Evolutionary conservation across 768 basidiomycete genomes (phyloP).

Genomic region (Russula emetica): DNA sequence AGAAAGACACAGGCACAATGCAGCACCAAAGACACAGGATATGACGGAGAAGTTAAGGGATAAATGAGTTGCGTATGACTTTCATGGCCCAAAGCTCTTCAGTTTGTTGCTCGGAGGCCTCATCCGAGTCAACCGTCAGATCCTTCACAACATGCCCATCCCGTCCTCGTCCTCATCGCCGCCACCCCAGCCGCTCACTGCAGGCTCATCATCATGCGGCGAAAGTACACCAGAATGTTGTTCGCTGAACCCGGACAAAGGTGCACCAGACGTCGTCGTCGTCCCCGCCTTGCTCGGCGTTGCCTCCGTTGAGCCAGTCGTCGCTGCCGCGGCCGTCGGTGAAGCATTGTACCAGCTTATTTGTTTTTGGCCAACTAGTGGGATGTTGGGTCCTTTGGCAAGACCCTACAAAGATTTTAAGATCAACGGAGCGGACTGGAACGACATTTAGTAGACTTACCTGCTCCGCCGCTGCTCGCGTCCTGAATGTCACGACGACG

Average conservation of each 20-base stretch:
- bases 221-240: neutral
- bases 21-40: neutral
- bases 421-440: neutral
- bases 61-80: slow-evolving; percentile 17
- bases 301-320: slow-evolving; percentile 29
- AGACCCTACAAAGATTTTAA: slow-evolving; percentile 47
- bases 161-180: slow-evolving; percentile 61
- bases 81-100: neutral
- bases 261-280: slow-evolving; percentile 21
- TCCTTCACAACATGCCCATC: slow-evolving; percentile 59
- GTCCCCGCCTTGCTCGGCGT: slow-evolving; percentile 31
- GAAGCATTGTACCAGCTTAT: slow-evolving; percentile 59
- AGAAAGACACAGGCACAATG: neutral
- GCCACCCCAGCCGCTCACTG: slow-evolving; percentile 68
- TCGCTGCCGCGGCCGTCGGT: neutral
- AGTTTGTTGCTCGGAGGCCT: neutral
- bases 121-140: slow-evolving; percentile 1
- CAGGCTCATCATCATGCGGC: slow-evolving; percentile 27
- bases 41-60: slow-evolving; percentile 15
- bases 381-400: slow-evolving; percentile 64
- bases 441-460: slow-evolving; percentile 36
- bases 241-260: slow-evolving; percentile 30
- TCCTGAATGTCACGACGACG: slow-evolving; percentile 64
- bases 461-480: slow-evolving; percentile 72
- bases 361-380: slow-evolving; percentile 60